Percentiles rank a stretch among this genome's conserved stretches.
Conservation (phyloP, 805 yeast genomes). For the Lachancea meyersii region DNA sequence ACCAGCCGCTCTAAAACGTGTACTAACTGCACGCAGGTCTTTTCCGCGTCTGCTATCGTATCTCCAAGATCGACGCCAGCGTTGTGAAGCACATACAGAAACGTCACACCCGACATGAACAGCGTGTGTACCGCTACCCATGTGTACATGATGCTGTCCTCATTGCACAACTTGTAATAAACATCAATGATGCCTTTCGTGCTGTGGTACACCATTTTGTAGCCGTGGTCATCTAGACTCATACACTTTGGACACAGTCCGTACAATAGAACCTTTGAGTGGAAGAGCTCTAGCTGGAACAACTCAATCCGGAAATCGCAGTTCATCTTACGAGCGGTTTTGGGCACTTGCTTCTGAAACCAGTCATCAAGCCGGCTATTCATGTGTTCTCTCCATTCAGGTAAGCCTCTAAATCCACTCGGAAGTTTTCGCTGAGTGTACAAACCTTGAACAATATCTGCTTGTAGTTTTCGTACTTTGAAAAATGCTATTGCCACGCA, state of each 20-base stretch:
- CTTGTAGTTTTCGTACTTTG: slow-evolving; percentile 65
- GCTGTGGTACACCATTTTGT: slow-evolving; percentile 51
- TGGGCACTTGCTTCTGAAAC: slow-evolving; percentile 50
- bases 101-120: slow-evolving; percentile 85
- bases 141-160: slow-evolving; percentile 66
- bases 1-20: slow-evolving; percentile 53
- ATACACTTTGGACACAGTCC: slow-evolving; percentile 73
- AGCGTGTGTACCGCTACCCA: slow-evolving; percentile 91
- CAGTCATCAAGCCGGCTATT: slow-evolving; percentile 52
- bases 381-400: slow-evolving; percentile 59
- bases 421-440: slow-evolving; percentile 67
- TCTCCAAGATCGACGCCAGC: slow-evolving; percentile 46
- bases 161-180: slow-evolving; percentile 52
- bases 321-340: slow-evolving; percentile 52
- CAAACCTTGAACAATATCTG: slow-evolving; percentile 64
- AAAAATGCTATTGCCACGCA: slow-evolving; percentile 61
- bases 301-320: slow-evolving; percentile 68
- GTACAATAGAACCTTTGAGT: slow-evolving; percentile 62
- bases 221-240: slow-evolving; percentile 47
- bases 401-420: slow-evolving; percentile 45
- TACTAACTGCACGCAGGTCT: slow-evolving; percentile 43
- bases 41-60: slow-evolving; percentile 46
- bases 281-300: slow-evolving; percentile 70
- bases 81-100: slow-evolving; percentile 68
- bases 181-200: slow-evolving; percentile 60